A percentile compares a stretch with the other conserved stretches of the same genome.
These are phyloP conservation scores for Paracamarosporium sp. DNA, from an alignment of 2,329 filamentous ascomycete genomes.

Conservation along the genomic window DNA sequence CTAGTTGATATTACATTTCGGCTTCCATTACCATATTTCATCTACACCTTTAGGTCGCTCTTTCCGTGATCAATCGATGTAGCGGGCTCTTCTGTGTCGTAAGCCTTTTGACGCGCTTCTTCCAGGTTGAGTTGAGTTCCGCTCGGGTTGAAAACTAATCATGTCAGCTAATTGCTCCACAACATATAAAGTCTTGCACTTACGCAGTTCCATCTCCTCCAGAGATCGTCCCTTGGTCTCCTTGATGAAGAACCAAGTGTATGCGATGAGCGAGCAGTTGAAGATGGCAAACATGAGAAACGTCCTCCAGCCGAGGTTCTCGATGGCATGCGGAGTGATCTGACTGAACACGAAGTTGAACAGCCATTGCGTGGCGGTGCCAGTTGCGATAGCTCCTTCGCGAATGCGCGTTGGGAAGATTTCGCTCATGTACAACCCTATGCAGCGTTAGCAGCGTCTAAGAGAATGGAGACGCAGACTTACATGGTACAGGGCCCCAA, in stretches of 20 bases:
- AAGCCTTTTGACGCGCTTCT: not conserved
- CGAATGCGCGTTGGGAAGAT: constrained; percentile 44
- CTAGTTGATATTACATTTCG: no score
- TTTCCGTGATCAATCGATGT: not conserved
- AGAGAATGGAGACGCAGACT: not conserved
- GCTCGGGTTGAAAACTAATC: not conserved
- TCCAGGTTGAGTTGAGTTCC: not conserved
- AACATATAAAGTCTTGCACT: not conserved
- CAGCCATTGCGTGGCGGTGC: constrained; percentile 59
- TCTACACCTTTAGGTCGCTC: not conserved
- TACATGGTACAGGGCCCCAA: constrained; percentile 13
- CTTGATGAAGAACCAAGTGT: constrained; percentile 7
- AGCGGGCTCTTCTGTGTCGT: not conserved
- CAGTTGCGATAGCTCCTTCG: constrained; percentile 58
- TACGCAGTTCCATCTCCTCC: constrained; percentile 7
- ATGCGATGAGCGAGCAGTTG: constrained; percentile 4
- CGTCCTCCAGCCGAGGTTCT: constrained; percentile 52
- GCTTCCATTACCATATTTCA: no score
- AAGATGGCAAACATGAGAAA: constrained; percentile 10
- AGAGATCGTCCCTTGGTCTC: constrained; percentile 4
- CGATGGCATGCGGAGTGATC: constrained; percentile 58
- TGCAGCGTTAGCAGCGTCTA: not conserved
- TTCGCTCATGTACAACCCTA: constrained; percentile 12
- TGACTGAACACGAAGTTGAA: constrained; percentile 58
- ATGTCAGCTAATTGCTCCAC: not conserved